These are phyloP conservation scores for Saccharomycopsis lassenensis DNA, from an alignment of 805 yeast genomes.

Conservation along the genomic window DNA sequence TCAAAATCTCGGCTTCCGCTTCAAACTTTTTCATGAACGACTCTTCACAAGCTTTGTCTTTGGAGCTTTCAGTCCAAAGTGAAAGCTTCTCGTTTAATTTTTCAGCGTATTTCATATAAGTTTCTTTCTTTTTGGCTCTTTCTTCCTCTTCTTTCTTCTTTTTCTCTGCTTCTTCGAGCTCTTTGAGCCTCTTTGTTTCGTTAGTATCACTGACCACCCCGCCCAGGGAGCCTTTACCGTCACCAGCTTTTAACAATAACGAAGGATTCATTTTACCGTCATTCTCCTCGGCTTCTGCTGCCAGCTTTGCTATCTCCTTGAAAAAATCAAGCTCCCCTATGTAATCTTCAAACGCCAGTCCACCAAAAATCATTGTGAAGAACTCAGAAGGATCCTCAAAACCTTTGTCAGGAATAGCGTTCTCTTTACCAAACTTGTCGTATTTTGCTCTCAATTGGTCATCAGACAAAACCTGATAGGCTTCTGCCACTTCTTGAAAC, in stretches of 20 bases:
- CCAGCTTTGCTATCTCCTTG: slow-evolving; percentile 59
- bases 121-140: slow-evolving; percentile 49
- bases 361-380: slow-evolving; percentile 70
- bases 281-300: slow-evolving; percentile 27
- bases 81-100: slow-evolving; percentile 47
- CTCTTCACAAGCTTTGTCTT: slow-evolving; percentile 47
- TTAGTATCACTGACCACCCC: neutral
- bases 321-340: slow-evolving; percentile 82
- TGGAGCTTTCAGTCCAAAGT: slow-evolving; percentile 49
- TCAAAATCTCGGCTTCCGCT: slow-evolving; percentile 74
- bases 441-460: slow-evolving; percentile 52
- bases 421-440: slow-evolving; percentile 67
- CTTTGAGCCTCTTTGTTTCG: slow-evolving; percentile 2
- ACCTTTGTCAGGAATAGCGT: slow-evolving; percentile 58
- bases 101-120: slow-evolving; percentile 48
- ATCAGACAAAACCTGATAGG: slow-evolving; percentile 69
- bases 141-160: slow-evolving; percentile 60
- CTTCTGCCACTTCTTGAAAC: slow-evolving; percentile 52
- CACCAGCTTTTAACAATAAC: too few species aligned
- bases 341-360: slow-evolving; percentile 76
- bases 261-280: too few species aligned
- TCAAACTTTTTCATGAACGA: slow-evolving; percentile 55
- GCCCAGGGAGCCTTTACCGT: too few species aligned
- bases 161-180: slow-evolving; percentile 3
- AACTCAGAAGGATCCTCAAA: slow-evolving; percentile 69